Evolutionary conservation across 495 filamentous ascomycete species (phyloP).

Genomic region (Neurospora sp.): DNA sequence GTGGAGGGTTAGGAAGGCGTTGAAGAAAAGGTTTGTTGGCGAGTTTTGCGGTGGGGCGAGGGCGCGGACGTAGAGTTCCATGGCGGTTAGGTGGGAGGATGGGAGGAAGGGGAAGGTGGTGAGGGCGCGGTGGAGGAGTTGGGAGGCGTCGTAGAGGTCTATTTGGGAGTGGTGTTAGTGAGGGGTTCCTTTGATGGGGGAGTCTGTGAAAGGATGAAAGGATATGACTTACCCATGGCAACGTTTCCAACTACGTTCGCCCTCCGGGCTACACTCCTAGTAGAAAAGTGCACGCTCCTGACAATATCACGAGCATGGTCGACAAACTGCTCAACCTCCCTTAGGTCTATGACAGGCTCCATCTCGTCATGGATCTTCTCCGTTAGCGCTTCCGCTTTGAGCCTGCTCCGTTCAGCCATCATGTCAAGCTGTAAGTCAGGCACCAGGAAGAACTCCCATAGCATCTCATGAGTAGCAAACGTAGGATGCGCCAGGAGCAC

Average conservation of each 20-base stretch:
- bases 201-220: constrained; percentile 3
- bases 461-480: constrained; percentile 91
- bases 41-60: constrained; percentile 62
- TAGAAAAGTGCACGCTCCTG: constrained; percentile 69
- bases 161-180: constrained; percentile 23
- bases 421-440: constrained; percentile 84
- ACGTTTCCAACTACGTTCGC: constrained; percentile 49
- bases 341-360: constrained; percentile 71
- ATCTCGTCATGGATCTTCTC: constrained; percentile 86
- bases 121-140: constrained; percentile 46
- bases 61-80: constrained; percentile 59
- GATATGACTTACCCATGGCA: constrained; percentile 45
- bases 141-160: constrained; percentile 62
- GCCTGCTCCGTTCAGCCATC: constrained; percentile 78
- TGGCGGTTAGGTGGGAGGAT: constrained; percentile 52
- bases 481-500: constrained; percentile 83
- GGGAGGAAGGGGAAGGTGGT: constrained; percentile 60
- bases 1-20: constrained; percentile 62
- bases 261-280: constrained; percentile 66
- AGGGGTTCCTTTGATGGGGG: constrained; percentile 8
- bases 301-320: constrained; percentile 82
- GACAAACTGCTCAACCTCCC: constrained; percentile 90
- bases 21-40: constrained; percentile 64
- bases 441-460: constrained; percentile 99
- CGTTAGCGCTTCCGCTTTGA: constrained; percentile 70